phyloP scores from a whole-genome alignment of 2,329 filamentous ascomycete genomes.

The Metarhizium sp. region DNA sequence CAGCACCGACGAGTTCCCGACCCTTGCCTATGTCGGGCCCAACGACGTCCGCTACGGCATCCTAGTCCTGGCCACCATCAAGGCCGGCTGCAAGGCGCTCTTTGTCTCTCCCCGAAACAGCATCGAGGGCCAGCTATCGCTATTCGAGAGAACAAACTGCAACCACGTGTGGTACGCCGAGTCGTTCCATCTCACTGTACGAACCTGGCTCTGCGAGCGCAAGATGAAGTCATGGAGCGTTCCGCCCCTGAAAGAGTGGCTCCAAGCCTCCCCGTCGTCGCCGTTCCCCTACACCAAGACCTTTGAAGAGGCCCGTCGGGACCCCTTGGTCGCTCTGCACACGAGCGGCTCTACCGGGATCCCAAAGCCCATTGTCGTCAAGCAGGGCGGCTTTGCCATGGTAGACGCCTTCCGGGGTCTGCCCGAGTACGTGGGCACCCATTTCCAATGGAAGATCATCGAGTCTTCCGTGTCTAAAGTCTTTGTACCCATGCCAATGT shows the following conservation, averaged over 20 bases:
- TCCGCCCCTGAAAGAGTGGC: conserved; percentile 22
- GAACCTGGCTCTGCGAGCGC: conserved; percentile 7
- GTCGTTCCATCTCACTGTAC: conserved; percentile 5
- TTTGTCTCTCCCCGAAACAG: conserved; percentile 9
- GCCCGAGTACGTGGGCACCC: conserved; percentile 4
- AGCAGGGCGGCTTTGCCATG: conserved; percentile 27
- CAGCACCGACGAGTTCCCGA: conserved; percentile 18
- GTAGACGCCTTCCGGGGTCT: conserved; percentile 21
- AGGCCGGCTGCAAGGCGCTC: conserved; percentile 7
- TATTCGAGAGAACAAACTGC: conserved; percentile 35
- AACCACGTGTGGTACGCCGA: conserved; percentile 22
- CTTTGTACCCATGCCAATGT: conserved; percentile 24
- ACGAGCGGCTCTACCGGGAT: conserved; percentile 8
- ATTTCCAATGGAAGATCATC: not conserved
- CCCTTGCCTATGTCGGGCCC: conserved; percentile 24
- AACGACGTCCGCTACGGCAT: conserved; percentile 9
- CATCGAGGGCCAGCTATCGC: conserved; percentile 14
- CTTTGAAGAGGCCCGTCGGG: conserved; percentile 6
- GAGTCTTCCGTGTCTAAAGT: not conserved
- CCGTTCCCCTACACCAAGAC: conserved; percentile 7
- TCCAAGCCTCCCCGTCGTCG: conserved; percentile 24
- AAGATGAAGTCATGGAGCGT: conserved; percentile 28
- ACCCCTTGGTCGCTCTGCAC: conserved; percentile 8
- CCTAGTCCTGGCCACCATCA: conserved; percentile 9
- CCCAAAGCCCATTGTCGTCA: conserved; percentile 25